phyloP scores from a whole-genome alignment of 495 filamentous ascomycete genomes.

The Copromyces sp. region DNA sequence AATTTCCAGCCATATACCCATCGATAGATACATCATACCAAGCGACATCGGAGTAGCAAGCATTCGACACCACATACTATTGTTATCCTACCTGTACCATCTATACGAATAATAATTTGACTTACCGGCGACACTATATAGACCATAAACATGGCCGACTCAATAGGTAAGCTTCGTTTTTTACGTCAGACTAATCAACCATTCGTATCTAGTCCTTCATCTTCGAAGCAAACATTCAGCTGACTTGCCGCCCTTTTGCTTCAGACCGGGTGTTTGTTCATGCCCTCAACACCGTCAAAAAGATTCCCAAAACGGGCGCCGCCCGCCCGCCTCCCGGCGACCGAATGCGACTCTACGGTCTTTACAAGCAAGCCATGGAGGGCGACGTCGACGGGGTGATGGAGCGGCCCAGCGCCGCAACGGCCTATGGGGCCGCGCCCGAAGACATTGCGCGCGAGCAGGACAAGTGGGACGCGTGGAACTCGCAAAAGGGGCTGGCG shows the following conservation, averaged over 20 bases:
- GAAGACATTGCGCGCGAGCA: slow-evolving; percentile 45
- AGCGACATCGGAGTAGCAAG: not conserved
- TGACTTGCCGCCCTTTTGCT: slow-evolving; percentile 10
- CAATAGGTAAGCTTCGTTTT: slow-evolving; percentile 31
- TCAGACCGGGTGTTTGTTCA: slow-evolving; percentile 96
- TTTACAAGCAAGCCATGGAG: slow-evolving; percentile 99
- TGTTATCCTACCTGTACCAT: not conserved
- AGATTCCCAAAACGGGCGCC: slow-evolving; percentile 86
- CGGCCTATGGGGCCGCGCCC: not conserved
- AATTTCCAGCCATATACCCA: not conserved
- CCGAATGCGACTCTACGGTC: slow-evolving; percentile 84
- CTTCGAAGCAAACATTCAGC: slow-evolving; percentile 1
- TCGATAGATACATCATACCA: not conserved
- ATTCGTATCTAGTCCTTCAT: not conserved
- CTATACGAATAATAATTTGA: not conserved
- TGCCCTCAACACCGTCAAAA: slow-evolving; percentile 95
- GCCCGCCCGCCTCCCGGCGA: slow-evolving; percentile 76
- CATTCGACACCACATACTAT: not conserved
- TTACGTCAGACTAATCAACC: not conserved
- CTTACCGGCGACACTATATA: not conserved
- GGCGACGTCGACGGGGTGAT: slow-evolving; percentile 90
- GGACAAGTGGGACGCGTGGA: slow-evolving; percentile 86
- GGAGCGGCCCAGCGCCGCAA: slow-evolving; percentile 56
- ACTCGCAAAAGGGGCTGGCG: slow-evolving; percentile 64
- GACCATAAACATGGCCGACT: slow-evolving; percentile 34